These are phyloP conservation scores for Spathaspora boniae DNA, from an alignment of 805 yeast species.

Conservation along the genomic window DNA sequence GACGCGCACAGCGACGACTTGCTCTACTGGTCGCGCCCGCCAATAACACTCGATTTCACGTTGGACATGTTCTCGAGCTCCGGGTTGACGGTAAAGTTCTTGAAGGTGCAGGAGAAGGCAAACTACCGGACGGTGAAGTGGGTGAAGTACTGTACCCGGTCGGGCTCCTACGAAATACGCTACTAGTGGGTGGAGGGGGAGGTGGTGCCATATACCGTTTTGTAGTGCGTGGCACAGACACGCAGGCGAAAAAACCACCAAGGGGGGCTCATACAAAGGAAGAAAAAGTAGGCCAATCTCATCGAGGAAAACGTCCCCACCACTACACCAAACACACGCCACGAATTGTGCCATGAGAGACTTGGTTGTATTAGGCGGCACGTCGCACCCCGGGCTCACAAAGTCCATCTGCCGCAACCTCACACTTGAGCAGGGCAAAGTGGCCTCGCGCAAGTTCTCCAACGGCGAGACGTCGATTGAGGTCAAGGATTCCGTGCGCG, in stretches of 20 bases:
- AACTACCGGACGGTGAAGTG: slow-evolving; percentile 77
- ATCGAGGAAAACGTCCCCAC: not conserved
- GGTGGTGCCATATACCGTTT: not conserved
- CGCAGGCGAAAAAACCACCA: slow-evolving; percentile 1
- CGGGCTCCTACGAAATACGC: slow-evolving; percentile 81
- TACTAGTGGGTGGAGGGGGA: slow-evolving; percentile 31
- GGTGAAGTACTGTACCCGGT: slow-evolving; percentile 74
- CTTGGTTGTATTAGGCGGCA: slow-evolving; percentile 85
- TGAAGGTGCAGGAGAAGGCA: slow-evolving; percentile 58
- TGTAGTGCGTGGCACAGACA: not conserved
- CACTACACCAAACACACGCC: slow-evolving; percentile 3
- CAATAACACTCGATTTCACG: slow-evolving; percentile 65
- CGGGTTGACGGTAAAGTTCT: slow-evolving; percentile 69
- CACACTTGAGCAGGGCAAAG: slow-evolving; percentile 69
- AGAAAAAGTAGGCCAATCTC: slow-evolving; percentile 3
- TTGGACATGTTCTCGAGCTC: slow-evolving; percentile 74
- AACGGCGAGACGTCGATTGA: slow-evolving; percentile 94
- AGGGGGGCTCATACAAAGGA: slow-evolving; percentile 1
- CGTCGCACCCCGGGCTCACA: slow-evolving; percentile 80
- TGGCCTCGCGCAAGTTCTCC: slow-evolving; percentile 59
- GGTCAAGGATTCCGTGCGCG: slow-evolving; percentile 85
- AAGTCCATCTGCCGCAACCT: slow-evolving; percentile 71
- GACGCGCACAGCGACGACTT: slow-evolving; percentile 18
- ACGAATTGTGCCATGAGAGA: slow-evolving; percentile 57
- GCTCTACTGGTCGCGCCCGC: slow-evolving; percentile 64